Percentiles rank a stretch among this genome's conserved stretches.
Conservation (phyloP, 441 rosid species). For the Lepidium campestre region DNA sequence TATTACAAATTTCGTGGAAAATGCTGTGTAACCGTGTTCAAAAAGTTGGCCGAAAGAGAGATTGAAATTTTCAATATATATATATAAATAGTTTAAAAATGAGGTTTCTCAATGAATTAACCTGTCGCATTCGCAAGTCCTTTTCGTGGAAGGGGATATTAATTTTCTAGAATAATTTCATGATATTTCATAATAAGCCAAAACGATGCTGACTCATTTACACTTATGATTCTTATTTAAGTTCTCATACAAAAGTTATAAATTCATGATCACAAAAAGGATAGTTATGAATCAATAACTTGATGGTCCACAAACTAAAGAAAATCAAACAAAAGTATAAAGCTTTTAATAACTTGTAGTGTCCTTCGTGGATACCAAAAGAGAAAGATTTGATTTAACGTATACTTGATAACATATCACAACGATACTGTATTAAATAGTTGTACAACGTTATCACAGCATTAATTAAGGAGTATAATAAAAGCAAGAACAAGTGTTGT, state of each 20-base stretch:
- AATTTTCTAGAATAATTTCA: conserved; percentile 8
- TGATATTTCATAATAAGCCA: conserved; percentile 15
- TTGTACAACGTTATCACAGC: not conserved
- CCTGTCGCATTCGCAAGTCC: conserved; percentile 19
- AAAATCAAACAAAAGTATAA: conserved; percentile 9
- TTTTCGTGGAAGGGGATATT: conserved; percentile 12
- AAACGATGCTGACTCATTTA: conserved; percentile 26
- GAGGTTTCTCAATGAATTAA: not conserved
- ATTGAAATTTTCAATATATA: not conserved
- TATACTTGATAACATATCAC: not conserved
- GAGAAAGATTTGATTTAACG: not conserved
- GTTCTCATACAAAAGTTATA: not conserved
- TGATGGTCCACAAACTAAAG: conserved; percentile 21
- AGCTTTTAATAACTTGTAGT: not conserved
- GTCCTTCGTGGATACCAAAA: conserved; percentile 3
- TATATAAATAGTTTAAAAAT: not conserved
- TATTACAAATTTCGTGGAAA: not conserved
- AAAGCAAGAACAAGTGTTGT: no score
- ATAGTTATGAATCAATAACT: conserved; percentile 1
- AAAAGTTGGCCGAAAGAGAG: conserved; percentile 15
- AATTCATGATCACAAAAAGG: not conserved
- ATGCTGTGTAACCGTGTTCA: not conserved
- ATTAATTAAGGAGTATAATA: no score
- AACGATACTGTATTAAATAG: not conserved
- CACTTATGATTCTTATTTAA: conserved; percentile 6